phyloP scores from a whole-genome alignment of 1,284 basidiomycete species.

The Coniferiporia weirii region DNA sequence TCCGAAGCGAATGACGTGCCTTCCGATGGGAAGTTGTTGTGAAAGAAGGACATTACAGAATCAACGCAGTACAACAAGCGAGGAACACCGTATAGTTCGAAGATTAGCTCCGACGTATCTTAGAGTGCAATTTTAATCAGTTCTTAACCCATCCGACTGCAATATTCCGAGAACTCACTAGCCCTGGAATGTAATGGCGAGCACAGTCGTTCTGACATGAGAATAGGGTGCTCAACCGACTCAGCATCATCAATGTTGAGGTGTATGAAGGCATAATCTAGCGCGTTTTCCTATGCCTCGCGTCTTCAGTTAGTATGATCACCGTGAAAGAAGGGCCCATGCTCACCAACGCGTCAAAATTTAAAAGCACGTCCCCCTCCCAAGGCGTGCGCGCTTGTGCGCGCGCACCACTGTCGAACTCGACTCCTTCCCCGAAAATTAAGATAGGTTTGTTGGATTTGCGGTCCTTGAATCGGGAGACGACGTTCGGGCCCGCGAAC shows the following conservation, averaged over 20 bases:
- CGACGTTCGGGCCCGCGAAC: slow-evolving; percentile 60
- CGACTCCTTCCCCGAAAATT: slow-evolving; percentile 81
- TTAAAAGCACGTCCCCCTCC: slow-evolving; percentile 87
- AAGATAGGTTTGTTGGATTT: slow-evolving; percentile 74
- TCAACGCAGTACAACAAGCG: slow-evolving; percentile 88
- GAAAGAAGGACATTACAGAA: slow-evolving; percentile 88
- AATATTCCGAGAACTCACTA: slow-evolving; percentile 35
- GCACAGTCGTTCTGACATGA: slow-evolving; percentile 92
- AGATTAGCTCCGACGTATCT: slow-evolving; percentile 96
- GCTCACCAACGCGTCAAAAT: slow-evolving; percentile 87
- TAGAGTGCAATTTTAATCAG: slow-evolving; percentile 18
- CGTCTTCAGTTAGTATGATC: neutral
- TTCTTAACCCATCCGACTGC: slow-evolving; percentile 2
- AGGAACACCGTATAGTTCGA: slow-evolving; percentile 90
- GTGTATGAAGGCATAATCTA: slow-evolving; percentile 89
- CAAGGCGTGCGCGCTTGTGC: slow-evolving; percentile 76
- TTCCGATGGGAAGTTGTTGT: slow-evolving; percentile 49
- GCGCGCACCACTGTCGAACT: slow-evolving; percentile 77
- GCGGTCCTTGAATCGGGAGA: slow-evolving; percentile 85
- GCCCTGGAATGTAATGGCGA: slow-evolving; percentile 88
- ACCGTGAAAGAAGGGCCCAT: neutral
- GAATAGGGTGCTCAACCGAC: slow-evolving; percentile 81
- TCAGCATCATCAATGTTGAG: slow-evolving; percentile 74
- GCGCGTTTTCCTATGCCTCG: slow-evolving; percentile 77
- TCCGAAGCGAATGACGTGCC: slow-evolving; percentile 47